Conservation (phyloP, 2,329 filamentous ascomycete species). For the Fusarium sp. region DNA sequence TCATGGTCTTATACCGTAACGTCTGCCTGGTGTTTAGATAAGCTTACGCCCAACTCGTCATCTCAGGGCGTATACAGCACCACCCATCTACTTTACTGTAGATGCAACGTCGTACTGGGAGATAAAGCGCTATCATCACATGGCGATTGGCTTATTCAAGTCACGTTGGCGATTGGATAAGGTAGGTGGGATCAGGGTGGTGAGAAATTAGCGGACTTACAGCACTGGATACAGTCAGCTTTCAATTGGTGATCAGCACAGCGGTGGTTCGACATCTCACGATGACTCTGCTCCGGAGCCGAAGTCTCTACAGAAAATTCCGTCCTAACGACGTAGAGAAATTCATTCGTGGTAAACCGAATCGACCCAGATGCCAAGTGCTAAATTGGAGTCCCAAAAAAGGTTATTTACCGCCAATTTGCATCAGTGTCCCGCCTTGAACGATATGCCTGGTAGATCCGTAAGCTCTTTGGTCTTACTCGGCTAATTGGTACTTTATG, state of each 20-base stretch:
- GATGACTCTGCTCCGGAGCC: background rate
- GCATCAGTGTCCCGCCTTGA: background rate
- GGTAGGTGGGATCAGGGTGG: background rate
- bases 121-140: background rate
- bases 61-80: background rate
- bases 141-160: background rate
- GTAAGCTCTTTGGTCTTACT: background rate
- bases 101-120: too few species aligned
- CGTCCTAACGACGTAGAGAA: background rate
- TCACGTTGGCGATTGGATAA: too few species aligned
- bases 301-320: background rate
- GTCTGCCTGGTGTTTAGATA: background rate
- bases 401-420: fast-evolving
- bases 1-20: background rate
- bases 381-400: background rate
- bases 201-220: background rate
- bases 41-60: background rate
- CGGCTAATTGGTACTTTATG: background rate
- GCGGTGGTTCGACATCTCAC: background rate
- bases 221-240: background rate
- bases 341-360: too few species aligned
- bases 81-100: background rate
- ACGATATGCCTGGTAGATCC: background rate
- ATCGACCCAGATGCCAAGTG: background rate
- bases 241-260: background rate